Conservation (phyloP, 805 yeast species). For the Lachancea fermentati region DNA sequence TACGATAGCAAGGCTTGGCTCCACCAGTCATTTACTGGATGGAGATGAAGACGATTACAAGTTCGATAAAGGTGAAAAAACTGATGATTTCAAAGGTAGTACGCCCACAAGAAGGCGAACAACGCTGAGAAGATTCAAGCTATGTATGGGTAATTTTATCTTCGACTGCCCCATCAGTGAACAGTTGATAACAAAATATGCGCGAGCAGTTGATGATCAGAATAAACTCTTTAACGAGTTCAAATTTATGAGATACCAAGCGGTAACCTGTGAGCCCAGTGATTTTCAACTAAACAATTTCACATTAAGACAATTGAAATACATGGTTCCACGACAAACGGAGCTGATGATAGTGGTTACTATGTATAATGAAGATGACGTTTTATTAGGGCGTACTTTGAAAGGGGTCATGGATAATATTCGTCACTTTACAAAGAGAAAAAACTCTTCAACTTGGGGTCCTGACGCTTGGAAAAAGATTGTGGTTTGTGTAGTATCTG, state of each 20-base stretch:
- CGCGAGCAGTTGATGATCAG: constrained; percentile 39
- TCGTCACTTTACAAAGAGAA: constrained; percentile 59
- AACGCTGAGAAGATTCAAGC: constrained; percentile 27
- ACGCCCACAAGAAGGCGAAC: constrained; percentile 19
- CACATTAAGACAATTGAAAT: constrained; percentile 78
- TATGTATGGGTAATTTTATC: constrained; percentile 67
- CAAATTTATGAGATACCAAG: constrained; percentile 86
- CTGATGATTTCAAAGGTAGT: constrained; percentile 19
- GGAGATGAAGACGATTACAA: constrained; percentile 6
- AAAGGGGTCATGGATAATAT: constrained; percentile 90
- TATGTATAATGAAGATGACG: constrained; percentile 85
- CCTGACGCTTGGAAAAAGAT: constrained; percentile 91
- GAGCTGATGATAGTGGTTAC: constrained; percentile 84
- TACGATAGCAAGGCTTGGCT: constrained; percentile 10
- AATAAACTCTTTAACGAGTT: constrained; percentile 44
- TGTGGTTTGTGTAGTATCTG: constrained; percentile 84
- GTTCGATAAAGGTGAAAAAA: constrained; percentile 7
- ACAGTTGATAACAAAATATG: constrained; percentile 49
- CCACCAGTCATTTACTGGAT: background rate
- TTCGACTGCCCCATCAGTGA: constrained; percentile 87
- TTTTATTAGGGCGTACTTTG: constrained; percentile 74
- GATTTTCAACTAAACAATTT: constrained; percentile 58
- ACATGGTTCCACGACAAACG: constrained; percentile 71
- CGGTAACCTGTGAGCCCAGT: constrained; percentile 87
- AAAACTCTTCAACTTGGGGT: constrained; percentile 82